Evolutionary conservation across 2,329 filamentous ascomycete species (phyloP), one percentile per base, ranked within the genome.

Genomic region (Ophiostoma tasmaniense): DNA sequence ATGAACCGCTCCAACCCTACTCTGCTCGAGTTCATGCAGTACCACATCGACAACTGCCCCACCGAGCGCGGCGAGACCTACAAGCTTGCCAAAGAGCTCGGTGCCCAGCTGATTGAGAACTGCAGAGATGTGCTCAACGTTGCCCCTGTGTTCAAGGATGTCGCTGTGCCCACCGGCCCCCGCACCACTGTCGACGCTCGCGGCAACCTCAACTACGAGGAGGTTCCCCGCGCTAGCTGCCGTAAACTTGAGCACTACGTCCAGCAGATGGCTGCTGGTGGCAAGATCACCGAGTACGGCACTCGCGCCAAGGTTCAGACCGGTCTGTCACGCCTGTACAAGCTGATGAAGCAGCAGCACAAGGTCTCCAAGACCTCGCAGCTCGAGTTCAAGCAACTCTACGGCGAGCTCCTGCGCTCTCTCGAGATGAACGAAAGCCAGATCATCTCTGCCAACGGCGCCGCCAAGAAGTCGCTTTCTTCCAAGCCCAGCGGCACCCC

Each of bases 1-100:
- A 99, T 99, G 95, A 99, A 97, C 83, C 91, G 95, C 72, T 97
- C 95, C 42, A 99, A 98, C 78, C 95, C 95, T 2, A 90, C 92
- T 45, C 87, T 99, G 1, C 86, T 99, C 70, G 94, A 99, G 74
- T 99, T 97, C 80, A 99, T 99, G 95, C 95, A 99, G 78, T 98
- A 99, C 76, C 95, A 99, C 81, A 99, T 99, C 76, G 95, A 99
- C 76, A 95, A 98, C 82, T 98, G 94, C 82, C 95, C 95, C 0
- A 93, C 93, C 0, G 93, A 99, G 77, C 90, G 94, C 66, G 95
- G 95, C 70, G 95, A 99, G 82, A 99, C 95, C 1, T 99, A 99
- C 81, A 87, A 95, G 81, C 88, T 99, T n/a, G 95, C 95, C 61
- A 97, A 99, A 82, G 89, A 95, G 79, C 90, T 99, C 30, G 94